Base-by-base conservation (phyloP, 2,329 filamentous ascomycete genomes). In the Fusarium caatingaense region DNA sequence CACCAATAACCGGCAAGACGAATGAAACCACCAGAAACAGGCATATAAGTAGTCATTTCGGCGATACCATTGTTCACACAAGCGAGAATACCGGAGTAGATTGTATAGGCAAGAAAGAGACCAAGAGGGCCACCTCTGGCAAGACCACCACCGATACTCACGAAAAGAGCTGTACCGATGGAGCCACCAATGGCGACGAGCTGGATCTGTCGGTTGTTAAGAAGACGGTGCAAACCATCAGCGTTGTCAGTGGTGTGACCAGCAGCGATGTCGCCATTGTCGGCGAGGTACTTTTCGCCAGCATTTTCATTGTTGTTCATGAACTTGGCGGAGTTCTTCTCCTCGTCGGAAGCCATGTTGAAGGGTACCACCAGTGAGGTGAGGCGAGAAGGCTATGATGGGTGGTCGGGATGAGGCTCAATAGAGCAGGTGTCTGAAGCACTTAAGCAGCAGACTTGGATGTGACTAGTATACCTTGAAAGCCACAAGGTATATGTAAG, bases 51-150 rank as follows among this genome's bases (percentile, higher is more conserved):
- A 30, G 82, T 85, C 89, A 91, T 91, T 76, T 91, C 89, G 11
- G 89, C 89, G 63, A 90, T 82, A 66, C 84, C 85, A 74, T 90
- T 91, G 83, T 90, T 91, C 75, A 91, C 86, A 48, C 89, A 80
- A 25, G 81, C 88, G 63, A 91, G 82, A 56, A 90, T 74, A 72
- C 81, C 76, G 40, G 82, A 82, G 76, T 91, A 89, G 45, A 88
- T 67, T 34, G 82, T 81, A 75, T 87, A 91, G 40, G 86, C 88
- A 60, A 91, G 76, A 65, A 92, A 82, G 42, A 91, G 79, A 60
- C 83, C 85, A 48, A 79, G 80, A 4, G 83, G 82, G 21, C 83
- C 83, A 28, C 82, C 82, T n/a, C 72, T 72, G 60, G 78, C 78
- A 23, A 84, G 80, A 45, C 87, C 88, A 68, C 81, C 81, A 60